phyloP scores from a whole-genome alignment of 208 protist species.

The Angomonas desouzai region DNA sequence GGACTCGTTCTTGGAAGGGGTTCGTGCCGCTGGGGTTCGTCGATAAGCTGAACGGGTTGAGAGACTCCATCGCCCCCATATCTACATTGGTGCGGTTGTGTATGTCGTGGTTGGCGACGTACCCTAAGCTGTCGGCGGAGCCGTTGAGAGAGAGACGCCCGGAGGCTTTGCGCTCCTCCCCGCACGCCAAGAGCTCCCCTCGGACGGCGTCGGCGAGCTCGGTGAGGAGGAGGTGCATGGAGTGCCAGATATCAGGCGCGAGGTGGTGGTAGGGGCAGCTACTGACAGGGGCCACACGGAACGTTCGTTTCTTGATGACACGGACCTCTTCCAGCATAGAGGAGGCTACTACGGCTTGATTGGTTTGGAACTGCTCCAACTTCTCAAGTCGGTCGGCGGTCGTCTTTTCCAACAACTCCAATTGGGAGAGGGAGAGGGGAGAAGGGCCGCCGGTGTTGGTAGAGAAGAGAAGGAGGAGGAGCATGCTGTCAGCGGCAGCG shows the following conservation, averaged over 20 bases:
- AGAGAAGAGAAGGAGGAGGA: not conserved
- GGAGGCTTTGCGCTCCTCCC: not conserved
- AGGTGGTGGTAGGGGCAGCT: slow-evolving; percentile 25
- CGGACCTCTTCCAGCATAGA: not conserved
- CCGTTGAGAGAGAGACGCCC: not conserved
- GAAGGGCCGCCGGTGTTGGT: not conserved
- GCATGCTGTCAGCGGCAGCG: not conserved
- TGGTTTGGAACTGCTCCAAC: not conserved
- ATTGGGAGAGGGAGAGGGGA: not conserved
- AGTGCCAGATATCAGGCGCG: not conserved
- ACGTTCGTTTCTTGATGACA: slow-evolving; percentile 17
- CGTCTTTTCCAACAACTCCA: slow-evolving; percentile 4
- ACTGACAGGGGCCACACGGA: slow-evolving; percentile 16
- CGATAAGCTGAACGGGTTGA: no score
- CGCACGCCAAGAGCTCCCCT: not conserved
- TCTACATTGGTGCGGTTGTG: no score
- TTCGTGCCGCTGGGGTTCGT: no score
- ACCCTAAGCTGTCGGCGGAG: not conserved
- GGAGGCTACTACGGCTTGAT: not conserved
- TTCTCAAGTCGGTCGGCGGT: not conserved
- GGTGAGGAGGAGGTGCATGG: not conserved
- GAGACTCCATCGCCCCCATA: not conserved
- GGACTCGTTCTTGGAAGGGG: not conserved
- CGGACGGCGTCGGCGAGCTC: not conserved
- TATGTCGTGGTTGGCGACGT: not conserved